Percentiles rank a stretch among this genome's conserved stretches.
Evolutionary conservation across 805 yeast genomes (phyloP).

Genomic region (Wickerhamomyces sydowiorum): DNA sequence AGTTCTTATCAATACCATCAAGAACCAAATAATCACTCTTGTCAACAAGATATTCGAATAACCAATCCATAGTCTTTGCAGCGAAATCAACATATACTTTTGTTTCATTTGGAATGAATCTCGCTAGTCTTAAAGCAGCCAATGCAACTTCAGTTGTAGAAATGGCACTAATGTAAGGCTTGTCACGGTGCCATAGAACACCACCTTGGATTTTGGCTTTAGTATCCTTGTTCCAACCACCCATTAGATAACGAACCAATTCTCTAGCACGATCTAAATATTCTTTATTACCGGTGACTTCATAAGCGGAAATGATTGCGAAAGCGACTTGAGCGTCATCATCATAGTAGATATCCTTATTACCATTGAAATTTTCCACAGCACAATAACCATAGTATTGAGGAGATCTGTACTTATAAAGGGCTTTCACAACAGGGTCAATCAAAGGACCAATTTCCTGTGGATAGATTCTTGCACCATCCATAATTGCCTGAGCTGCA

Average conservation of each 20-base stretch:
- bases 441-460: constrained; percentile 48
- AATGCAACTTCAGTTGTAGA: constrained; percentile 65
- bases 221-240: constrained; percentile 45
- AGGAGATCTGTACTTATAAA: constrained; percentile 46
- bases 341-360: constrained; percentile 62
- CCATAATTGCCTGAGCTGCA: constrained; percentile 61
- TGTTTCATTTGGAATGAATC: constrained; percentile 43
- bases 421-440: constrained; percentile 43
- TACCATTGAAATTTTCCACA: constrained; percentile 52
- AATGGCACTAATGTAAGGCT: constrained; percentile 56
- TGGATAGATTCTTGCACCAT: constrained; percentile 47
- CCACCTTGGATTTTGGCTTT: constrained; percentile 41
- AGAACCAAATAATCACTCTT: constrained; percentile 46
- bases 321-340: constrained; percentile 73
- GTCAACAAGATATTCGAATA: constrained; percentile 45
- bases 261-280: constrained; percentile 53
- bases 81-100: constrained; percentile 50
- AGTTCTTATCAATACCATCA: constrained; percentile 49
- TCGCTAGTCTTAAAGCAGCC: constrained; percentile 52
- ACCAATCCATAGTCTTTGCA: constrained; percentile 54
- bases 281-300: constrained; percentile 51
- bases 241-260: constrained; percentile 54
- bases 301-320: constrained; percentile 60
- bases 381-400: constrained; percentile 57
- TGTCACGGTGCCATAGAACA: constrained; percentile 59